Evolutionary conservation across 1,284 basidiomycete species (phyloP), one percentile per base, ranked within the genome.

Genomic region (Peniophora sp.): DNA sequence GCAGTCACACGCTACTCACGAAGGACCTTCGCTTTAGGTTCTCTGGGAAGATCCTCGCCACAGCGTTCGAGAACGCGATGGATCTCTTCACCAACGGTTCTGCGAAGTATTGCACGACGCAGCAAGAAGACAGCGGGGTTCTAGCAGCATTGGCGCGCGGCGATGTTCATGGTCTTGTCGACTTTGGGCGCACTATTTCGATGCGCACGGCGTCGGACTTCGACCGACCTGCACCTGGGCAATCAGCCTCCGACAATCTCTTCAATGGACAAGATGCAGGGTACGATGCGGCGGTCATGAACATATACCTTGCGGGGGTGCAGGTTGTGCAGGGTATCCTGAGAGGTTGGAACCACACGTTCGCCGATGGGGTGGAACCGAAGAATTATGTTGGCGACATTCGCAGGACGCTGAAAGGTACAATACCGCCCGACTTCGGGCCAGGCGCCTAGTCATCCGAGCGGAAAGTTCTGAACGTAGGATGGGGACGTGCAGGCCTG

Each of bases 51-150:
- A 32, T 72, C 35, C 68, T 75, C 43, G 61, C 55, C 44, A 65
- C 67, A 49, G 64, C 65, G 5, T 72, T 73, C 56, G 69, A 67
- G 50, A 72, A 75, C 63, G 66, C 69, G 44, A 74, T 71, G 12
- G 36, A 48, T 27, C 54, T 71, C 24, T 68, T 70, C 57, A 73
- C 71, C 16, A 69, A 70, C 48, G 65, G 65, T 20, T 58, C 59
- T 1, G 71, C 58, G n/a, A 56, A 57, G 38, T 76, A 75, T 60
- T 69, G 69, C 52, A 65, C 70, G n/a, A 71, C 73, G 5, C 71
- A 72, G 12, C 72, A 78, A 56, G 76, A 78, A 58, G 76, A 77
- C 62, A 76, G 74, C 56, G 74, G 70, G n/a, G 67, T 65, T 17
- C 69, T 77, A 27, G 72, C 71, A 50, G 66, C 67, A 2, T 66